phyloP scores from a whole-genome alignment of 2,329 filamentous ascomycete species.

The Lachnellula cervina region DNA sequence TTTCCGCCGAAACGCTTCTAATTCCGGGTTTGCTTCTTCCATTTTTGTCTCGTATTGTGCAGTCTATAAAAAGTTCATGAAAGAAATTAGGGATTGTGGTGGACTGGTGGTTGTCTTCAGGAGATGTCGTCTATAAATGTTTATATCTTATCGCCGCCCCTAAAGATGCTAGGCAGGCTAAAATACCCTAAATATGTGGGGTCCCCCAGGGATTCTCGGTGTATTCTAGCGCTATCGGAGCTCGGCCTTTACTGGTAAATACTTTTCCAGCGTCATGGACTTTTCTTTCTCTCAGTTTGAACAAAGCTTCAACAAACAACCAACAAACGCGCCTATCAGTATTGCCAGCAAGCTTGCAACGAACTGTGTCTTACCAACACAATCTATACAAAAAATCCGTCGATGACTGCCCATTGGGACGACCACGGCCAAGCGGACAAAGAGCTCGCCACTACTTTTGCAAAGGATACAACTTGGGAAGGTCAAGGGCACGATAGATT shows the following conservation, averaged over 20 bases:
- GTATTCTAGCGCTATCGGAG: conserved; percentile 3
- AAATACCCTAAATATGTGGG: conserved; percentile 6
- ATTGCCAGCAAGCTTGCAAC: not conserved
- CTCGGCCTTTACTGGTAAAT: not conserved
- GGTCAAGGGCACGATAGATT: conserved; percentile 27
- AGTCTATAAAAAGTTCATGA: conserved; percentile 6
- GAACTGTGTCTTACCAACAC: not conserved
- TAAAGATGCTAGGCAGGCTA: not conserved
- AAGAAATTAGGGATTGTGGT: conserved; percentile 4
- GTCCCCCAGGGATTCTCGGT: not conserved
- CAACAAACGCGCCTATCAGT: not conserved
- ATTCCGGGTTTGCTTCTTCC: conserved; percentile 57
- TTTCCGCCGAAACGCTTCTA: conserved; percentile 79
- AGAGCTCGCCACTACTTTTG: conserved; percentile 19
- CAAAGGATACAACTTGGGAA: conserved; percentile 9
- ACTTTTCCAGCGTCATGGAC: conserved; percentile 16
- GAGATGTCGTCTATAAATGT: no score
- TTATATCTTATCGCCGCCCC: conserved; percentile 10
- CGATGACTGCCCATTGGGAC: conserved; percentile 25
- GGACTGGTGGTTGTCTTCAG: not conserved
- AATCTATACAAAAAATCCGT: not conserved
- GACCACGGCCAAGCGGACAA: conserved; percentile 13
- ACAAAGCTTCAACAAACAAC: not conserved
- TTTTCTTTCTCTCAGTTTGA: not conserved
- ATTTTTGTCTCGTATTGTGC: conserved; percentile 14